Base-by-base conservation (phyloP, 805 yeast genomes). In the Wickerhamomyces bovis region DNA sequence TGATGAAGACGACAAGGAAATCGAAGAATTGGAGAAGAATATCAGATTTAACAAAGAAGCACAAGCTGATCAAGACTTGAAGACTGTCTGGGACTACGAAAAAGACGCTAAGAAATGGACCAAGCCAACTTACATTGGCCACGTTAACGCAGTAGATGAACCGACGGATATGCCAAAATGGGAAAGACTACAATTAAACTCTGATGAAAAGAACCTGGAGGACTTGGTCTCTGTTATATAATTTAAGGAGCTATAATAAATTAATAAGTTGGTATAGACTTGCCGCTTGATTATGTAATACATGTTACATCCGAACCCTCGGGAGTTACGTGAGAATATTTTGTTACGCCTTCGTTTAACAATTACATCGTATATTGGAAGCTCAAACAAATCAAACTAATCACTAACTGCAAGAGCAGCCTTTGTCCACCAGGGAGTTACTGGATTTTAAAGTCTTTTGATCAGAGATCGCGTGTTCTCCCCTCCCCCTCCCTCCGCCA, bases 81-180 rank as follows among this genome's bases (percentile, higher is more conserved):
- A 67, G 11, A 66, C 68, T 23, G 62, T 70, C 2, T 85, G 90
- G 88, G 87, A 85, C 57, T 76, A 69, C 54, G 76, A 76, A 46
- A 66, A 68, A 41, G 87, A 84, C 48, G 60, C 66, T 28, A 50
- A 65, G 11, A 78, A 73, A 55, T 83, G 86, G 80, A 73, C 69
- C 42, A 75, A 71, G 44, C 83, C 84, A 0, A 62, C 66, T 0
- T 80, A 78, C 53, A 46, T 63, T 3, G 62, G 59, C 8, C 38
- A 40, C 7, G 18, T 31, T 8, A 20, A 18, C 4, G 43, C 25
- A 13, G 20, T 16, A 11, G 47, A 42, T 13, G 43, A 23, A 6
- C 19, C 23, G 8, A 36, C 9, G 8, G 23, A 19, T 3, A 36
- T 20, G 22, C 25, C 22, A 6, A 36, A 36, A 9, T 36, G 39